Evolutionary conservation across 2,329 filamentous ascomycete species (phyloP).

Genomic region (Purpureocillium lavendulum): DNA sequence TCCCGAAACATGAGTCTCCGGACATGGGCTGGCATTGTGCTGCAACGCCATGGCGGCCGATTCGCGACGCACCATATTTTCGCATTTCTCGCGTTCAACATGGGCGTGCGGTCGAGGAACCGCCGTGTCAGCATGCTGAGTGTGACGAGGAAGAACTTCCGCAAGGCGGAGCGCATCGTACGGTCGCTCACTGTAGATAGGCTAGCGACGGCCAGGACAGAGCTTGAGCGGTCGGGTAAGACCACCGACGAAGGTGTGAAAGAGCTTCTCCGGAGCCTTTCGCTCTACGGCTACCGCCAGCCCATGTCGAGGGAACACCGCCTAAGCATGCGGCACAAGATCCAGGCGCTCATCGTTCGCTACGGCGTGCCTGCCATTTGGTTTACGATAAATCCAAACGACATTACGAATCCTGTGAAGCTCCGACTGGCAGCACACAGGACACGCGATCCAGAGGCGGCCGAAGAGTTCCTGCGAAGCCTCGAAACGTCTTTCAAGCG

Average conservation of each 20-base stretch:
- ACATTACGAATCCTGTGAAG: slow-evolving; percentile 8
- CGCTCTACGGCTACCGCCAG: not conserved
- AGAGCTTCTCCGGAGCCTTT: not conserved
- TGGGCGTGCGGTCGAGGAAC: slow-evolving; percentile 5
- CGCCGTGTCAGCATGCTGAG: slow-evolving; percentile 3
- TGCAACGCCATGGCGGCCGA: slow-evolving; percentile 6
- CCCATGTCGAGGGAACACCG: not conserved
- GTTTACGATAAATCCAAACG: slow-evolving; percentile 7
- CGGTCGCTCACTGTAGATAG: not conserved
- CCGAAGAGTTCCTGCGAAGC: slow-evolving; percentile 3
- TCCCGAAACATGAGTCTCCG: slow-evolving; percentile 1
- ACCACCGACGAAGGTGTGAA: not conserved
- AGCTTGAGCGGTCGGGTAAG: not conserved
- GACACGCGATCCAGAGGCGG: slow-evolving; percentile 1
- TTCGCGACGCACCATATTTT: slow-evolving; percentile 7
- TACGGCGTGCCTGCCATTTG: slow-evolving; percentile 6
- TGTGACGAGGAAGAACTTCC: slow-evolving; percentile 1
- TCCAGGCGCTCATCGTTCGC: slow-evolving; percentile 4
- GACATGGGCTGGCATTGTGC: slow-evolving; percentile 8
- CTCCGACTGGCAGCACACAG: slow-evolving; percentile 4
- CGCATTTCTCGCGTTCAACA: slow-evolving; percentile 8
- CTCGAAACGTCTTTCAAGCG: not conserved
- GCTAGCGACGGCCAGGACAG: not conserved
- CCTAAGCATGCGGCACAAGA: slow-evolving; percentile 4
- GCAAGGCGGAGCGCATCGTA: not conserved